A percentile compares a stretch with the other conserved stretches of the same genome.
Conservation (phyloP, 2,329 filamentous ascomycete species). For the Aspergillus vadensis region DNA sequence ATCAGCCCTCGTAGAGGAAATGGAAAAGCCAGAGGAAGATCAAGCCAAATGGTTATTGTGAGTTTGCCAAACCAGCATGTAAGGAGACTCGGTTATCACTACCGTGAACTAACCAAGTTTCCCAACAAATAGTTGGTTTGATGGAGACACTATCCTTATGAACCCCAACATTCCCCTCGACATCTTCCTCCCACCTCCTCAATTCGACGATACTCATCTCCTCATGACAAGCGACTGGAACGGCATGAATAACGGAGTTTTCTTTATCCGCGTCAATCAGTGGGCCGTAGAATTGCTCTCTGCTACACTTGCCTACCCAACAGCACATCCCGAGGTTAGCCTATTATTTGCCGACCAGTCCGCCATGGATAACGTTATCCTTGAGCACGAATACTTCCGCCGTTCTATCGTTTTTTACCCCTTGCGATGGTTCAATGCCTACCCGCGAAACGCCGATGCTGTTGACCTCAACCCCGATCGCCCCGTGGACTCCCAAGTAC, state of each 20-base stretch:
- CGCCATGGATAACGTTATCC: constrained; percentile 4
- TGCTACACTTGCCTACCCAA: constrained; percentile 29
- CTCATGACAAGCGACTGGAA: constrained; percentile 35
- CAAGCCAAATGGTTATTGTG: constrained; percentile 38
- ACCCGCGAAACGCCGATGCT: constrained; percentile 13
- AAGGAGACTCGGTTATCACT: too few species aligned
- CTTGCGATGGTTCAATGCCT: constrained; percentile 23
- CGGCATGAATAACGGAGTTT: constrained; percentile 39
- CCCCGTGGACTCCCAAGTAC: constrained; percentile 11
- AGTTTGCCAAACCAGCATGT: constrained; percentile 2
- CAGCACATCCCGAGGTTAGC: constrained; percentile 22
- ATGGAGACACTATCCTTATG: constrained; percentile 37
- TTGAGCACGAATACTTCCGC: constrained; percentile 22
- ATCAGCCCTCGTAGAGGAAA: constrained; percentile 32
- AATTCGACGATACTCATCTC: constrained; percentile 32
- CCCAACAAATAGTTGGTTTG: constrained; percentile 33
- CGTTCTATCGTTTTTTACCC: constrained; percentile 19
- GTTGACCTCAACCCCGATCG: constrained; percentile 4
- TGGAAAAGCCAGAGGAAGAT: constrained; percentile 29
- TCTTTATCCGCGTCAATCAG: constrained; percentile 37
- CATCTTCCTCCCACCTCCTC: constrained; percentile 35
- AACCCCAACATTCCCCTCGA: constrained; percentile 38
- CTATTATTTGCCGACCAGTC: constrained; percentile 26
- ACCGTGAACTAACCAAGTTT: not conserved
- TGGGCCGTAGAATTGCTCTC: constrained; percentile 38